A percentile compares a stretch with the other conserved stretches of the same genome.
Evolutionary conservation across 192 early-diverging fungal genomes (phyloP).

Genomic region (Coemansia erecta): DNA sequence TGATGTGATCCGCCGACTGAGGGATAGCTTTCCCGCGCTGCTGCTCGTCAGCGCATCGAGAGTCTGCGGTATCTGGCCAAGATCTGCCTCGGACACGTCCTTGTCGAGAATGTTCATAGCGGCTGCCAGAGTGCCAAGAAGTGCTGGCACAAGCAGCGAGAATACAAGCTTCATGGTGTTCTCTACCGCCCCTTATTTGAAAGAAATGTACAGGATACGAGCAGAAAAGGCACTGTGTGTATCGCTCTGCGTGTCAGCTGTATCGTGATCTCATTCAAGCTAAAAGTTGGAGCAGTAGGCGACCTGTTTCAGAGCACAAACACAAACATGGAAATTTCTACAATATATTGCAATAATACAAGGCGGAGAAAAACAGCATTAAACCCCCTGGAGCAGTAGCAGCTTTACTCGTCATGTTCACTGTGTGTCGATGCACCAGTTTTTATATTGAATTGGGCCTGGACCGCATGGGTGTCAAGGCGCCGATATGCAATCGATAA

Average conservation of each 20-base stretch:
- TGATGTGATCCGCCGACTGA: slow-evolving; percentile 29
- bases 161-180: slow-evolving; percentile 4
- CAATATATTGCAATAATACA: no score
- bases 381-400: no score
- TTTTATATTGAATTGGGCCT: not conserved
- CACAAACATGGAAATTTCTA: no score
- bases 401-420: no score
- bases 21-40: slow-evolving; percentile 8
- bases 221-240: not conserved
- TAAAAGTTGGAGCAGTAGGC: not conserved
- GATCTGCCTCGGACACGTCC: slow-evolving; percentile 7
- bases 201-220: not conserved
- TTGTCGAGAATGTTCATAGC: slow-evolving; percentile 12
- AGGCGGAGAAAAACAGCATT: no score
- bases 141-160: not conserved
- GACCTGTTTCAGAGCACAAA: no score
- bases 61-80: slow-evolving; percentile 8
- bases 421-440: no score
- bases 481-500: no score
- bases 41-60: slow-evolving; percentile 2
- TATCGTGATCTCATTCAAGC: not conserved
- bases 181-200: not conserved
- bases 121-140: not conserved
- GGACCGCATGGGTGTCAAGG: no score
- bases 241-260: no score